Base-by-base conservation (phyloP, 208 protist species). In the Trypanosoma caninum region DNA sequence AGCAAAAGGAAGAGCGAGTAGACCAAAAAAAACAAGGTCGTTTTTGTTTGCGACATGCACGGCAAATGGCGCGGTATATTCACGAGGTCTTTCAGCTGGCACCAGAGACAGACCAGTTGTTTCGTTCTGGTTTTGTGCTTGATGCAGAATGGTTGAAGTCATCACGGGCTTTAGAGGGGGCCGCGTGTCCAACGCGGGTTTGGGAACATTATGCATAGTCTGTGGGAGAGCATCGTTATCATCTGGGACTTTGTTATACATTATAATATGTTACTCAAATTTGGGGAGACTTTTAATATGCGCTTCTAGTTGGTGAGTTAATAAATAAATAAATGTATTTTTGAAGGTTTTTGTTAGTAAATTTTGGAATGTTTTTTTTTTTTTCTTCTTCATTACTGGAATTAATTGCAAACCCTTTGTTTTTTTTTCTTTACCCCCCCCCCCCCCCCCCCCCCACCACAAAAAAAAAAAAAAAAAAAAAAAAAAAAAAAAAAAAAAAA, bases 121-220 rank as follows among this genome's bases (percentile, higher is more conserved):
- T 51, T 28, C 28, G 38, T 22, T 4, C 18, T 47, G 58, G 34
- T 23, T 75, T 74, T 57, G 45, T 8, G 7, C 14, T 72, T 11
- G 59, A 72, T 56, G 59, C 59, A 25, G 13, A 34, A 1, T 80
- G 68, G 74, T 48, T 80, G 44, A 64, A 66, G 20, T 70, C 48
- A 33, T 69, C 54, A 44, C 57, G 55, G 8, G 20, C 13, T 14
- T 3, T 74, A 4, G 38, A 50, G 44, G 45, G 52, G 9, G 51
- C 35, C 20, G 56, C 56, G 18, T 60, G 62, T 34, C 5, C 37
- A 54, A 63, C 61, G 30, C 64, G 69, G 13, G 48, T 77, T 33
- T 82, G 75, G 75, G 70, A 74, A 51, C 70, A 82, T 58, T 56
- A 66, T 30, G 67, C 53, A 11, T 82, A n/a, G n/a, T n/a, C n/a